Evolutionary conservation across 2,329 filamentous ascomycete genomes (phyloP), one percentile per base, ranked within the genome.

Genomic region (Apiospora rasikravindrae): DNA sequence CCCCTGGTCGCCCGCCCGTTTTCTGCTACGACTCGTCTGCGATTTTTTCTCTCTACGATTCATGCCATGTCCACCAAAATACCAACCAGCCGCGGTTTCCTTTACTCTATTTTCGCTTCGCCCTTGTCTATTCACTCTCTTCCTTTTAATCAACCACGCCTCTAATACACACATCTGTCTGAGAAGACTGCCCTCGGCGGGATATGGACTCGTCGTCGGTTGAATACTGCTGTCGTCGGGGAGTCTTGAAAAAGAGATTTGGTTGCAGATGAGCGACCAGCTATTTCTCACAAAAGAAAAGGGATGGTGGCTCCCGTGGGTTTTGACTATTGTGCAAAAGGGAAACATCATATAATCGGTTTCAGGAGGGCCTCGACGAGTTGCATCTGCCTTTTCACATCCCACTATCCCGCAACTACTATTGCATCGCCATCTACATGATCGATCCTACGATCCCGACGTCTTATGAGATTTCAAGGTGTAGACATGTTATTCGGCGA

Each of bases 41-140:
- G 45, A 53, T 53, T 69, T 69, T 69, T 69, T 73, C 74, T 47
- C 44, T 77, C 83, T 82, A 87, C 84, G 85, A 88, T 84, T 85
- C 83, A 87, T 85, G 86, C 84, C 85, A 90, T 87, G 85, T 84
- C 84, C 82, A 85, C 49, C 86, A 86, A 85, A 87, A 86, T 87
- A 88, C 85, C 86, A 88, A 86, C 86, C 86, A 85, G 84, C 86
- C 86, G 84, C 84, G 83, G 85, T 82, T 81, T 85, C 86, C 84
- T 83, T 64, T 37, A 40, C 33, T 64, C 8, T 64, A 40, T 85
- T 86, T 84, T 83, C 81, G 77, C 80, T 86, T 87, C 82, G 77
- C 78, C 78, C 79, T 80, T 82, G 79, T 81, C 81, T 80, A 78
- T 79, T 81, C 77, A 78, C 77, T 84, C 78, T 82, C 81, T 81